Conservation (phyloP, 225 moss, liverwort and hornwort genomes). For the Marchantia paleacea region DNA sequence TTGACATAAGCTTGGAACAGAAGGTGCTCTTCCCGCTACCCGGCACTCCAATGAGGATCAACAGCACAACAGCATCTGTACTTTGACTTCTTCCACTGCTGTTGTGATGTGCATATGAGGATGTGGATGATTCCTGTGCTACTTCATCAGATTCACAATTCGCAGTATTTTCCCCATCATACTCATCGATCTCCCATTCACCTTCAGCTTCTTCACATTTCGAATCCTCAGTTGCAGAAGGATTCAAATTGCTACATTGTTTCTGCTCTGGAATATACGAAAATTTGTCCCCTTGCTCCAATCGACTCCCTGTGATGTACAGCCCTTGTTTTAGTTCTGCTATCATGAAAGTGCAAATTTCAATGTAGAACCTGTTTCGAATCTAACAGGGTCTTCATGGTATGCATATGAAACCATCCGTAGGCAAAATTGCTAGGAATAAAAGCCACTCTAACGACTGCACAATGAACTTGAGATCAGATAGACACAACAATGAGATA, state of each 20-base stretch:
- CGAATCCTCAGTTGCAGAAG: constrained; percentile 9
- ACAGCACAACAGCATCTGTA: constrained; percentile 44
- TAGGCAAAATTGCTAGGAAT: neutral
- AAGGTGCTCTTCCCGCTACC: constrained; percentile 91
- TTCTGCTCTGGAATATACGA: neutral
- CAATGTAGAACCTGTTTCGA: neutral
- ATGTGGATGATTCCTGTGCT: constrained; percentile 17
- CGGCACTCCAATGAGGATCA: constrained; percentile 75
- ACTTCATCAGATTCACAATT: constrained; percentile 3
- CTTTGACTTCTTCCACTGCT: constrained; percentile 2
- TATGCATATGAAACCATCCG: too few species aligned
- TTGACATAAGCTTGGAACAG: constrained; percentile 60
- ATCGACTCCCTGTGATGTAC: neutral
- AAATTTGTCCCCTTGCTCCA: neutral
- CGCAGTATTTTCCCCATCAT: constrained; percentile 20
- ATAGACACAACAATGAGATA: neutral
- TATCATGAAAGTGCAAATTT: neutral
- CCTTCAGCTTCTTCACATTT: constrained; percentile 6
- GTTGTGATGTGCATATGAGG: constrained; percentile 18
- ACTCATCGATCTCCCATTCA: constrained; percentile 12
- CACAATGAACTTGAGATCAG: neutral
- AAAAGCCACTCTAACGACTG: neutral
- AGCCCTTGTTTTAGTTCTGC: neutral
- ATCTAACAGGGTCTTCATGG: neutral
- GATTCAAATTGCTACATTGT: neutral